A percentile compares a stretch with the other conserved stretches of the same genome.
These are phyloP conservation scores for Kodamaea laetipori DNA, from an alignment of 805 yeast species.

Conservation along the genomic window DNA sequence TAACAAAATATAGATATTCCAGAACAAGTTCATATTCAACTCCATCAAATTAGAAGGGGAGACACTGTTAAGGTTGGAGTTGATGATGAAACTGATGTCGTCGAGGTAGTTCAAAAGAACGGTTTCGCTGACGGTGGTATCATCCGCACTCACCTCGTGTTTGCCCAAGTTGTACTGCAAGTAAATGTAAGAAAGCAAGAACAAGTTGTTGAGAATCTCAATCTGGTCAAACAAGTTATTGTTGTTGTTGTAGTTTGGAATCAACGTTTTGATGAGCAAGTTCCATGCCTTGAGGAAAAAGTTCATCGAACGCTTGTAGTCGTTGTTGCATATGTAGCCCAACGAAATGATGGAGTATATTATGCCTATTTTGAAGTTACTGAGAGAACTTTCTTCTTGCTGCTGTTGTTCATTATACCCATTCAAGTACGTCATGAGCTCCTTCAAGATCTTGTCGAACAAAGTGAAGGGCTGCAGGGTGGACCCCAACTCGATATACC, in stretches of 20 bases:
- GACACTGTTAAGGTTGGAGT: conserved; percentile 33
- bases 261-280: conserved; percentile 34
- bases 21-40: conserved; percentile 37
- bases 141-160: conserved; percentile 14
- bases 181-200: conserved; percentile 46
- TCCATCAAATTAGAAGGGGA: conserved; percentile 30
- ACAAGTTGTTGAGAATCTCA: conserved; percentile 49
- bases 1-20: conserved; percentile 52
- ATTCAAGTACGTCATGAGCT: conserved; percentile 26
- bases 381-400: conserved; percentile 20
- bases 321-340: conserved; percentile 36
- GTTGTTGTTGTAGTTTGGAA: conserved; percentile 36
- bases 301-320: conserved; percentile 34
- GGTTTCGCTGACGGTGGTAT: conserved; percentile 42
- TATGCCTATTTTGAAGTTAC: conserved; percentile 40
- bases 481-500: conserved; percentile 26
- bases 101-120: conserved; percentile 52
- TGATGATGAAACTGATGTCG: conserved; percentile 46
- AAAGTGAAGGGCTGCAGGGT: conserved; percentile 18
- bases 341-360: conserved; percentile 48
- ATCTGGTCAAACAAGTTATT: conserved; percentile 30
- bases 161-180: conserved; percentile 39
- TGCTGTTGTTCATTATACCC: conserved; percentile 16
- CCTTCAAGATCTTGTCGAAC: conserved; percentile 24
- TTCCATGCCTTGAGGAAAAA: conserved; percentile 50